Evolutionary conservation across 1,139 yeast genomes (phyloP).

Genomic region (Debaryomyces robertsiae): DNA sequence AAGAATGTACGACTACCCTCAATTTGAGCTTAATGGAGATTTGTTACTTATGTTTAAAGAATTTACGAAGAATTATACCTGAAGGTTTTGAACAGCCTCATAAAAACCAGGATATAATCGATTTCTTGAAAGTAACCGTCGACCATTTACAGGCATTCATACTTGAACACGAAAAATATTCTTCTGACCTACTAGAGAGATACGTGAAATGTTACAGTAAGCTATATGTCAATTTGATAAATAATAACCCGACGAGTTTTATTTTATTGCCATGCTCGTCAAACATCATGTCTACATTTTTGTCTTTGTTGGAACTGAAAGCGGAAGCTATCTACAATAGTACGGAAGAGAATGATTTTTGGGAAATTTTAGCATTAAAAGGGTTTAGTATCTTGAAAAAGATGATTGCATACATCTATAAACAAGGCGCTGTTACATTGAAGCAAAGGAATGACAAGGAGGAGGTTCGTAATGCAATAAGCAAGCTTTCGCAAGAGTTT

Average conservation of each 20-base stretch:
- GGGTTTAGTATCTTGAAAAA: conserved; percentile 68
- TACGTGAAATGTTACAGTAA: conserved; percentile 78
- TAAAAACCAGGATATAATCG: conserved; percentile 56
- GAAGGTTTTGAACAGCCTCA: conserved; percentile 78
- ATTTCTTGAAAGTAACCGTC: conserved; percentile 59
- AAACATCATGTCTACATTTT: conserved; percentile 58
- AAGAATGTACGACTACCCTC: conserved; percentile 56
- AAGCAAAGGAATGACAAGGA: conserved; percentile 62
- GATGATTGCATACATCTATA: conserved; percentile 60
- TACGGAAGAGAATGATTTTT: conserved; percentile 59
- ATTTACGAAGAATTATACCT: conserved; percentile 68
- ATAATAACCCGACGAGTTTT: conserved; percentile 69
- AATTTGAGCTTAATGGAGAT: conserved; percentile 60
- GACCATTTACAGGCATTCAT: conserved; percentile 63
- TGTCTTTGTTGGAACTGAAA: conserved; percentile 61
- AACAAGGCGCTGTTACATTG: conserved; percentile 67
- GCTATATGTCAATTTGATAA: conserved; percentile 59
- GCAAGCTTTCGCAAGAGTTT: conserved; percentile 52
- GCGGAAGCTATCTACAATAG: conserved; percentile 60
- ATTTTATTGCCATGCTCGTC: conserved; percentile 66
- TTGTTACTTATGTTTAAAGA: conserved; percentile 77
- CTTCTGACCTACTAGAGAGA: conserved; percentile 63
- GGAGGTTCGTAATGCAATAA: conserved; percentile 62
- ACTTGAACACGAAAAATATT: conserved; percentile 53
- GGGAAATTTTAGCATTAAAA: conserved; percentile 77